Base-by-base conservation (phyloP, 305 asterid species). In the Solanum chacoense region DNA sequence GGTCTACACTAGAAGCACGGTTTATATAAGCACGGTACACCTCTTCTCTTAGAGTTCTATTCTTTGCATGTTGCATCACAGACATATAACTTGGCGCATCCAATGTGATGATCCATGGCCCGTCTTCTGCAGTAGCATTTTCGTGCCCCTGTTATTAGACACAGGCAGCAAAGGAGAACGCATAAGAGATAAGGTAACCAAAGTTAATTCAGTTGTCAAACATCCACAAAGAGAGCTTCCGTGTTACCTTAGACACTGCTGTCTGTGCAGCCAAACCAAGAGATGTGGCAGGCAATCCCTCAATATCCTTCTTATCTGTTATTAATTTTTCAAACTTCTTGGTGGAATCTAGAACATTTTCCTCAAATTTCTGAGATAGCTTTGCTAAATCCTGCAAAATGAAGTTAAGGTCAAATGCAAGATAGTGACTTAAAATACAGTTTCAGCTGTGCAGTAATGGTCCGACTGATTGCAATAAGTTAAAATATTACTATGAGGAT, bases 221-320 rank as follows among this genome's bases (percentile, higher is more conserved):
- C 77, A 86, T 88, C 72, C 85, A 84, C 34, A 91, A 32, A 13
- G 69, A 22, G 83, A n/a, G 65, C 32, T 74, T 35, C 14, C 5
- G 29, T 63, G 65, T 87, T 91, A 96, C 99, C 98, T 96, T 97
- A 79, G 99, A 95, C 89, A 91, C 96, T 67, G 99, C 99, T 89
- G 98, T 96, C 93, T 97, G 99, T 77, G 99, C 98, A 91, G 94
- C 98, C 93, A 97, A 92, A 88, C 99, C 99, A 89, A 96, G 98
- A 91, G 98, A 97, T 37, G 95, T 89, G 90, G 92, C 94, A 20
- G 98, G 99, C 91, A 97, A 93, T 72, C 99, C 99, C 88, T 96
- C 99, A 86, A 97, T 91, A 35, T 96, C 98, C 89, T 94, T 94
- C 95, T 95, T 96, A 84, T 95, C 97, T 12, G 95, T 95, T 87